phyloP scores from a whole-genome alignment of 176 grass and related monocot species.

The Triticum urartu region DNA sequence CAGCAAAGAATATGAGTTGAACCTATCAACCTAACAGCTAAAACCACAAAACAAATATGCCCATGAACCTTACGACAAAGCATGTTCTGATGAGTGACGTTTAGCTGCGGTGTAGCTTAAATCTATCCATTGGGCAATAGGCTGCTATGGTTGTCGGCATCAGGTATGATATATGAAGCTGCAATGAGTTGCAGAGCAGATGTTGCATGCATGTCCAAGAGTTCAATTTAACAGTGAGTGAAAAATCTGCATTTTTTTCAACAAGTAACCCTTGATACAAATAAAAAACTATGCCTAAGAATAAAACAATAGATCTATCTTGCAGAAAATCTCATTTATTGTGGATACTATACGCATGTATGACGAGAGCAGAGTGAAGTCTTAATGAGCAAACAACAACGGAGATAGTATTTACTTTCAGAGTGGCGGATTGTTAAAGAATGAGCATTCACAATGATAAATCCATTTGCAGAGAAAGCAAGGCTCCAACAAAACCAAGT shows the following conservation, averaged over 20 bases:
- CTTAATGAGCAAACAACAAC: constrained; percentile 13
- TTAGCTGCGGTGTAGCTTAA: not conserved
- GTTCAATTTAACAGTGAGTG: not conserved
- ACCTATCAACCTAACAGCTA: constrained; percentile 2
- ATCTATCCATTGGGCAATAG: not conserved
- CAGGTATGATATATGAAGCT: not conserved
- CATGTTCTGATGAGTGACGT: not conserved
- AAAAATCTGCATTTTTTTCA: not conserved
- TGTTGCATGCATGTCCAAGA: not conserved
- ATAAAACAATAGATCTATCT: not conserved
- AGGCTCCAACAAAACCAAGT: not conserved
- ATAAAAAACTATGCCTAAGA: not conserved
- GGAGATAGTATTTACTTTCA: not conserved
- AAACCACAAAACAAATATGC: not conserved
- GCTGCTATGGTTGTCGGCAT: not conserved
- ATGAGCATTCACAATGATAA: not conserved
- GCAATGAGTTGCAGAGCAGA: not conserved
- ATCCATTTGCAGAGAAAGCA: constrained; percentile 10
- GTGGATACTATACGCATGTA: not conserved
- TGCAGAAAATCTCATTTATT: not conserved
- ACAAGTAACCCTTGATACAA: not conserved
- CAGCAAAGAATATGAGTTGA: constrained; percentile 20
- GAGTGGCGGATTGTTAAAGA: not conserved
- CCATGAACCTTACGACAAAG: not conserved
- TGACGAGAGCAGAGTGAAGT: constrained; percentile 6